Evolutionary conservation across 257 asterid genomes (phyloP), one percentile per base, ranked within the genome.

Genomic region (Salvia splendens): DNA sequence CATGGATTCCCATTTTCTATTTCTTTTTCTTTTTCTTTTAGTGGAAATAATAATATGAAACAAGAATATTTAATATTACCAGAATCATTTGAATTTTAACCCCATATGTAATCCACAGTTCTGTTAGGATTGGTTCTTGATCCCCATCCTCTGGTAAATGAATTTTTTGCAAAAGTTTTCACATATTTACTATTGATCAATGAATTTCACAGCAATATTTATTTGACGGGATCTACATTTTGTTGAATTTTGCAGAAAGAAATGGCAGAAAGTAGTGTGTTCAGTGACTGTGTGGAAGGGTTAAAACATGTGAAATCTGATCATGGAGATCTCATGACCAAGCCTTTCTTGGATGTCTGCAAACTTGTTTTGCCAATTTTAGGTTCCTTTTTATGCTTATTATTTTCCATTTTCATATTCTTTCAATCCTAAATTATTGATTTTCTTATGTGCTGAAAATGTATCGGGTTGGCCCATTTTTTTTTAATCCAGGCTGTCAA

Each of bases 331-430:
- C 67, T 91, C 72, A 83, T 80, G 32, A 73, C 94, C 28, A 85
- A 77, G 78, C 93, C 89, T 38, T 88, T 91, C 82, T 69, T 91
- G 86, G 91, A 91, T 61, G 84, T 86, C 41, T 85, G 97, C 95
- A 91, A 75, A 80, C 89, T 70, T 58, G 61, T 88, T 50, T 77
- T 91, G 84, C 97, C 95, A 15, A 76, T 88, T 64, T 74, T 91
- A 84, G 97, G 97, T 89, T 77, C n/a, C 61, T 65, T 55, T 70
- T 12, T 12, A 6, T 28, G 52, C 15, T 4, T 49, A 16, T 49
- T n/a, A 15, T 49, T 49, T 49, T 3, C 10, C 24, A 32, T 55
- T 30, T 32, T 12, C 41, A 55, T 55, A 55, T 32, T 5, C 0
- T 24, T 24, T 24, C 30, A 1, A 0, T 24, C 30, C 30, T 24